phyloP scores from a whole-genome alignment of 176 grass and related monocot genomes.

The Cenchrus purpureus region DNA sequence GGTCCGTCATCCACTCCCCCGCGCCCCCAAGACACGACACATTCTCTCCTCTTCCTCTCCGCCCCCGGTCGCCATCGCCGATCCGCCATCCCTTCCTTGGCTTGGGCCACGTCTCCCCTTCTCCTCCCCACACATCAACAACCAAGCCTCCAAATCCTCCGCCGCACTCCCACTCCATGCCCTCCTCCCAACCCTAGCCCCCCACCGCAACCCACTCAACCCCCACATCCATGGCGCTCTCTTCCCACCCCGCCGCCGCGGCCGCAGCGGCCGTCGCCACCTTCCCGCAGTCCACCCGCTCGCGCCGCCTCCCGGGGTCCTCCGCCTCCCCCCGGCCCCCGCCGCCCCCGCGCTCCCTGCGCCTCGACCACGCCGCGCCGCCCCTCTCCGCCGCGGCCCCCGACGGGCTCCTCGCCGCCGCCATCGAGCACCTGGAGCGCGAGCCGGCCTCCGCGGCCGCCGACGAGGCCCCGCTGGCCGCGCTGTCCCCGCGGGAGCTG shows the following conservation, averaged over 20 bases:
- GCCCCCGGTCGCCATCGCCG: neutral
- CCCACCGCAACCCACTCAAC: neutral
- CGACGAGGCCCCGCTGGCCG: slow-evolving; percentile 61
- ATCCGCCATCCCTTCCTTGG: neutral
- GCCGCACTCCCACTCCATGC: slow-evolving; percentile 24
- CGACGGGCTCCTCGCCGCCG: slow-evolving; percentile 42
- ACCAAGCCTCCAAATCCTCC: slow-evolving; percentile 19
- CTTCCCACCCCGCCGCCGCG: slow-evolving; percentile 44
- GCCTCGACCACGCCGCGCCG: slow-evolving; percentile 49
- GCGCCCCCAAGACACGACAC: too few relatives aligned
- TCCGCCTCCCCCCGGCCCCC: slow-evolving; percentile 6
- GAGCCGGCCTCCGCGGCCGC: slow-evolving; percentile 65
- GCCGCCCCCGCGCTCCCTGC: slow-evolving; percentile 41
- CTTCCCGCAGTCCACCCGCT: slow-evolving; percentile 41
- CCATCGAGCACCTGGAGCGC: slow-evolving; percentile 86
- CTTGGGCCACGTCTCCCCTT: slow-evolving; percentile 47
- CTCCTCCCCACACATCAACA: slow-evolving; percentile 38
- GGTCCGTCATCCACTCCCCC: too few relatives aligned
- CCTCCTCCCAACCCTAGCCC: slow-evolving; percentile 32
- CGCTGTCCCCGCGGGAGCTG: slow-evolving; percentile 77
- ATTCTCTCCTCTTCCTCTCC: neutral
- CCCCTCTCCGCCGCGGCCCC: slow-evolving; percentile 8
- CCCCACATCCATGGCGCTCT: slow-evolving; percentile 47
- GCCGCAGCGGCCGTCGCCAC: neutral
- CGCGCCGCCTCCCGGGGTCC: slow-evolving; percentile 9